Percentiles rank a stretch among this genome's conserved stretches.
Evolutionary conservation across 2,329 filamentous ascomycete species (phyloP).

Genomic region (Gremmenia infestans): DNA sequence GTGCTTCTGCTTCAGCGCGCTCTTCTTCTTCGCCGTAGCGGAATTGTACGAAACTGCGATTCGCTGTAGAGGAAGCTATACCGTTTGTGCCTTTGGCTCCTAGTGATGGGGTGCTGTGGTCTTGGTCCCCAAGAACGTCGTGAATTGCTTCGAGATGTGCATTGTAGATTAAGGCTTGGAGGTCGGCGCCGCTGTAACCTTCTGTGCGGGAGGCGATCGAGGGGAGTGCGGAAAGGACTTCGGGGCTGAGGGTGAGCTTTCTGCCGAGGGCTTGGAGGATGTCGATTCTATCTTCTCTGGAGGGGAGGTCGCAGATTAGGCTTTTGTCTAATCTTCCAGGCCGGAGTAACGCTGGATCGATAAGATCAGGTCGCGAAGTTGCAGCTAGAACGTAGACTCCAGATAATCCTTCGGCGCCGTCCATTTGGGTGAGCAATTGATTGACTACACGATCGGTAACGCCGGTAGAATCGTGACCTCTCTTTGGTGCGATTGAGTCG

Average conservation of each 20-base stretch:
- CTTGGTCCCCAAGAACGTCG: conserved; percentile 70
- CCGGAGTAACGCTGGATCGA: conserved; percentile 86
- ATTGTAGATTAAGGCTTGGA: conserved; percentile 93
- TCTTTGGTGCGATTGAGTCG: conserved; percentile 93
- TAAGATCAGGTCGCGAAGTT: conserved; percentile 87
- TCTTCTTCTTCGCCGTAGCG: conserved; percentile 64
- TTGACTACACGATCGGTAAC: conserved; percentile 99
- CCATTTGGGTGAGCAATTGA: conserved; percentile 97
- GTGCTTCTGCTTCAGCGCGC: conserved; percentile 35
- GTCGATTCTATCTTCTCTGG: conserved; percentile 74
- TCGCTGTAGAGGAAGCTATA: conserved; percentile 17
- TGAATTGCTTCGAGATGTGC: conserved; percentile 96
- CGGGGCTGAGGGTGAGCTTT: conserved; percentile 69
- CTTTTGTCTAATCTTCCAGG: conserved; percentile 93
- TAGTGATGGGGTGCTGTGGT: conserved; percentile 29
- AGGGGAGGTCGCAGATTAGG: conserved; percentile 84
- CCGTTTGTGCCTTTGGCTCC: conserved; percentile 28
- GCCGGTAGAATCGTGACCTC: conserved; percentile 93
- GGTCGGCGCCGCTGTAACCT: conserved; percentile 88
- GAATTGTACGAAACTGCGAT: conserved; percentile 72
- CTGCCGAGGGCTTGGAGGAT: conserved; percentile 80
- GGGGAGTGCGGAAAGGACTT: conserved; percentile 51
- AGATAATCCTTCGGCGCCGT: conserved; percentile 89
- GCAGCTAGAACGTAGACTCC: conserved; percentile 96
- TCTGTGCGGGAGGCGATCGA: conserved; percentile 77